Evolutionary conservation across 371 early-diverging fungal species (phyloP), one percentile per base, ranked within the genome.

Genomic region (Phascolomyces articulosus): DNA sequence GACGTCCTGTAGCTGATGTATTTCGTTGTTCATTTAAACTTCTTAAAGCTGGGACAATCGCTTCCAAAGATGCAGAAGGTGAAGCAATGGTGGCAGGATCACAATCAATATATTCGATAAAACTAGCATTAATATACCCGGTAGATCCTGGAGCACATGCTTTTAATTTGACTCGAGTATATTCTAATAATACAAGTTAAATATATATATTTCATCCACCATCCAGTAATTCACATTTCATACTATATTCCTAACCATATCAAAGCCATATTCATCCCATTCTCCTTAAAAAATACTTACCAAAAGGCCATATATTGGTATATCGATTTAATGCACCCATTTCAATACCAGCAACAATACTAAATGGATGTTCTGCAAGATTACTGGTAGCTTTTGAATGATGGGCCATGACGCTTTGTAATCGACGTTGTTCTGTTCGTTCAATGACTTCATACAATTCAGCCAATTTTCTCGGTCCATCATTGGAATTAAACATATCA

Each of bases 51-150:
- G 71, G 63, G 10, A 76, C 58, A 31, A 63, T 59, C 4, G 31
- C 21, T 21, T 47, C 60, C 9, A 59, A 20, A 1, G 63, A 44
- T 11, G 21, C 40, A 18, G 55, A 44, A 13, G 63, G 63, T 9
- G 63, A 56, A 16, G 53, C 60, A 20, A 65, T 34, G 2, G 41
- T 41, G 9, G 65, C 65, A 16, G 65, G 59, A 54, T 65, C 60
- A 44, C 55, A 54, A 24, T 65, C 65, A 21, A 77, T 70, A 48
- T 79, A 54, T 53, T 58, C 53, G 23, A 82, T 77, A 56, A 73
- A 83, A 44, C 81, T 75, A 34, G 95, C 95, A 71, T 97, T 96
- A 78, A 95, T 95, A 74, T 93, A 95, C 70, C 89, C 92, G 29
- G 62, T 86, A 2, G 63, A 48, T 78, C 18, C 68, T 55, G 21